These are phyloP conservation scores for Colletotrichum zoysiae DNA, from an alignment of 2,329 filamentous ascomycete species.

Conservation along the genomic window DNA sequence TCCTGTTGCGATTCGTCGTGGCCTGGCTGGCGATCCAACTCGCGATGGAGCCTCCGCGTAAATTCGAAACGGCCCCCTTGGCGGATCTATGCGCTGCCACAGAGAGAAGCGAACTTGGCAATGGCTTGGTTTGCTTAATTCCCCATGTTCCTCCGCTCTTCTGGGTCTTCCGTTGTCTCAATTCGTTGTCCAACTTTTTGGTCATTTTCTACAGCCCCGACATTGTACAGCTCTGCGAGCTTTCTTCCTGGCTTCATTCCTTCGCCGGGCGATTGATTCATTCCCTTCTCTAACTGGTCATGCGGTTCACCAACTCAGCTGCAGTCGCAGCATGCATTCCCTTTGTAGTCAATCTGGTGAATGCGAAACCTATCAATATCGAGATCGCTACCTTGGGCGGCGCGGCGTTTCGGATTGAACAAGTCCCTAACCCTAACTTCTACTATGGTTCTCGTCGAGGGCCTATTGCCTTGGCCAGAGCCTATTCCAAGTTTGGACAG, in stretches of 20 bases:
- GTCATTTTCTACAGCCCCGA: background rate
- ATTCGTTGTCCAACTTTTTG: background rate
- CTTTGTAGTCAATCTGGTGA: slow-evolving; percentile 43
- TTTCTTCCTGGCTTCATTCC: slow-evolving; percentile 41
- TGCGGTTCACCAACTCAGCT: slow-evolving; percentile 51
- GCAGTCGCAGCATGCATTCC: slow-evolving; percentile 49
- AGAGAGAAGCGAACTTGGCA: slow-evolving; percentile 37
- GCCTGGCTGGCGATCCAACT: slow-evolving; percentile 18
- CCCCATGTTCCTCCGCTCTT: slow-evolving; percentile 18
- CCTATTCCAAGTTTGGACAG: slow-evolving; percentile 55
- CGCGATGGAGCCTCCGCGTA: slow-evolving; percentile 9
- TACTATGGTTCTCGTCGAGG: slow-evolving; percentile 49
- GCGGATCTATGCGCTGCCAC: slow-evolving; percentile 33
- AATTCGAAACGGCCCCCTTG: slow-evolving; percentile 33
- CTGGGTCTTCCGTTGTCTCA: background rate
- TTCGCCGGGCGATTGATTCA: slow-evolving; percentile 33
- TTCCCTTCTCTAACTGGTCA: slow-evolving; percentile 43
- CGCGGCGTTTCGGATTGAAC: slow-evolving; percentile 54
- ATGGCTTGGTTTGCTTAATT: slow-evolving; percentile 41
- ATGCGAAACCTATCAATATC: slow-evolving; percentile 48
- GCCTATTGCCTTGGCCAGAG: slow-evolving; percentile 54
- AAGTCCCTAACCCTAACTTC: slow-evolving; percentile 55
- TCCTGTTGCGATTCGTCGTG: slow-evolving; percentile 19
- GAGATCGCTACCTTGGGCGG: slow-evolving; percentile 55
- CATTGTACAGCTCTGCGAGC: slow-evolving; percentile 36